These are phyloP conservation scores for Aureoboletus auriporus DNA, from an alignment of 768 basidiomycete species.

Conservation along the genomic window DNA sequence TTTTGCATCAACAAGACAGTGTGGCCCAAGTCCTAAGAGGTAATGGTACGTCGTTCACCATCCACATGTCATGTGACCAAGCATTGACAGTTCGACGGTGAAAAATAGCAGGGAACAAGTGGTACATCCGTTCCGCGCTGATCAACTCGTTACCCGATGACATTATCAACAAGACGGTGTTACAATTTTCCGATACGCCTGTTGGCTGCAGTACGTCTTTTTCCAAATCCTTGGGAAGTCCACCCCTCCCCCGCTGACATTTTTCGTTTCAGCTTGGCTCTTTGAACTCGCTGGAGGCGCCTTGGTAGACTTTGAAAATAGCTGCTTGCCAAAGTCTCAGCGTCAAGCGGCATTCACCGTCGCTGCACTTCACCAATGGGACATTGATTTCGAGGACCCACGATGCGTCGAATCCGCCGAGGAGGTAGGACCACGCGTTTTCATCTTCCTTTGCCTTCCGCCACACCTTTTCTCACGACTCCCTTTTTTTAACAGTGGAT, in stretches of 20 bases:
- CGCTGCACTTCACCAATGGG: slow-evolving; percentile 91
- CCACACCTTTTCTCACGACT: slow-evolving; percentile 7
- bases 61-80: background rate
- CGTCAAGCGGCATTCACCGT: slow-evolving; percentile 82
- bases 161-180: slow-evolving; percentile 76
- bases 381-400: slow-evolving; percentile 75
- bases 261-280: slow-evolving; percentile 64
- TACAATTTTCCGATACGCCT: slow-evolving; percentile 77
- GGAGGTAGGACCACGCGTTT: slow-evolving; percentile 45
- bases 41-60: slow-evolving; percentile 48
- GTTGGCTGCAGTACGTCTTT: slow-evolving; percentile 81
- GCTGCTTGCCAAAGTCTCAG: slow-evolving; percentile 71
- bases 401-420: slow-evolving; percentile 81
- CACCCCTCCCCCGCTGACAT: background rate
- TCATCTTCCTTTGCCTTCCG: background rate
- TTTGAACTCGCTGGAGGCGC: slow-evolving; percentile 89
- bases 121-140: slow-evolving; percentile 88
- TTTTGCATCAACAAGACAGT: slow-evolving; percentile 86
- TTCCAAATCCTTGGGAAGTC: too few species aligned
- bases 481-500: slow-evolving; percentile 60
- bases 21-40: slow-evolving; percentile 87
- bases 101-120: slow-evolving; percentile 66
- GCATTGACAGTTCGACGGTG: background rate
- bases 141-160: slow-evolving; percentile 85
- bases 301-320: slow-evolving; percentile 65